Evolutionary conservation across 2,329 filamentous ascomycete genomes (phyloP).

Genomic region (Amauroascus niger): DNA sequence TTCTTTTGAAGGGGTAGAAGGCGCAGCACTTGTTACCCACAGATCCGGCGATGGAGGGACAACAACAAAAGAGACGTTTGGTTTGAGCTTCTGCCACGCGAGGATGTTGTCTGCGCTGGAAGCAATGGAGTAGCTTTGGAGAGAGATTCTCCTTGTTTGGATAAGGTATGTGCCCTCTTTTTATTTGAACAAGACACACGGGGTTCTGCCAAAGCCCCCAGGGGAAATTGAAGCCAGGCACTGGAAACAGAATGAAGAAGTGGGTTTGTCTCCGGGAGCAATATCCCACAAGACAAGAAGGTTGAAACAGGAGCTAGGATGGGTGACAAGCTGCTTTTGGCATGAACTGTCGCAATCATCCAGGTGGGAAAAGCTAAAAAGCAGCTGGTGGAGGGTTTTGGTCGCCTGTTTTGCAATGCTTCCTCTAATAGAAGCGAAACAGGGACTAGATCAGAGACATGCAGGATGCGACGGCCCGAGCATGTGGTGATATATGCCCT

Average conservation of each 20-base stretch:
- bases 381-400: background rate
- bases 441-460: slow-evolving; percentile 5
- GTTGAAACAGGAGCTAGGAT: slow-evolving; percentile 5
- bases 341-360: slow-evolving; percentile 17
- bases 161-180: background rate
- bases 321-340: slow-evolving; percentile 12
- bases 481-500: background rate
- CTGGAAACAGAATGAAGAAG: background rate
- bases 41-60: background rate
- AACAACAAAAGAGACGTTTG: background rate
- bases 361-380: background rate
- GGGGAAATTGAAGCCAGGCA: background rate
- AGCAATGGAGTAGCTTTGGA: background rate
- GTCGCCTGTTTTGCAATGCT: background rate
- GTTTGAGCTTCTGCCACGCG: background rate
- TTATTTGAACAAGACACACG: slow-evolving; percentile 5
- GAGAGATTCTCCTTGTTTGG: background rate
- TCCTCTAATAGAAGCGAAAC: background rate
- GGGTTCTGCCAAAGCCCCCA: background rate
- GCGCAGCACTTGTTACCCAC: background rate
- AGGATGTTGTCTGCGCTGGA: background rate
- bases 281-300: background rate
- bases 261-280: background rate
- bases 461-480: slow-evolving; percentile 7
- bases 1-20: background rate